Percentiles rank a stretch among this genome's conserved stretches.
These are phyloP conservation scores for Magnaporthiopsis rhizophila DNA, from an alignment of 2,329 filamentous ascomycete genomes.

Conservation along the genomic window DNA sequence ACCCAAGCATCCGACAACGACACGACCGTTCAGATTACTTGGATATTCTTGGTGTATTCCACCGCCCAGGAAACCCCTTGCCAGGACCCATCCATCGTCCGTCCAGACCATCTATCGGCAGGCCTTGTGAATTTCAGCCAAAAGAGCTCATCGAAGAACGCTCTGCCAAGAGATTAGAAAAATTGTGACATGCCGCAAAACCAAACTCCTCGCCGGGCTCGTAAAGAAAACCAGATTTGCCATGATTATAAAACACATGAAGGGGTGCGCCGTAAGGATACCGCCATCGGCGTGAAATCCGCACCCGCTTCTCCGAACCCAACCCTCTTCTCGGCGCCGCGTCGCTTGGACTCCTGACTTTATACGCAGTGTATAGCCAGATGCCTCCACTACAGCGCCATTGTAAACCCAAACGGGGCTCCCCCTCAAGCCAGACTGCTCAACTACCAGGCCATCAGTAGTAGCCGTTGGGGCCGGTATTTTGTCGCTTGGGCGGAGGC, in stretches of 20 bases:
- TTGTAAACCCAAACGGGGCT: not conserved
- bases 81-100: not conserved
- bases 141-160: not conserved
- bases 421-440: not conserved
- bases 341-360: not conserved
- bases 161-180: not conserved
- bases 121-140: not conserved
- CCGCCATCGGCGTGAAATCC: not conserved
- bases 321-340: not conserved
- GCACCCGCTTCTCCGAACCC: not conserved
- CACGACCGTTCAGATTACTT: not conserved
- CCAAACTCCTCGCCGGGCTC: not conserved
- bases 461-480: conserved; percentile 14
- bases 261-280: not conserved
- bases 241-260: not conserved
- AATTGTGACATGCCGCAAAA: not conserved
- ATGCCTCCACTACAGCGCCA: not conserved
- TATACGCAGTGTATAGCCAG: not conserved
- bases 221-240: not conserved
- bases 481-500: conserved; percentile 40
- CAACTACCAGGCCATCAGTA: not conserved
- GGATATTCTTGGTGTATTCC: not conserved
- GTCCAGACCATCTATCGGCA: not conserved
- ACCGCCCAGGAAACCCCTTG: not conserved
- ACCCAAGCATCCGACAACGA: not conserved